phyloP scores from a whole-genome alignment of 1,284 basidiomycete species.

The Chalciporus piperatoides region DNA sequence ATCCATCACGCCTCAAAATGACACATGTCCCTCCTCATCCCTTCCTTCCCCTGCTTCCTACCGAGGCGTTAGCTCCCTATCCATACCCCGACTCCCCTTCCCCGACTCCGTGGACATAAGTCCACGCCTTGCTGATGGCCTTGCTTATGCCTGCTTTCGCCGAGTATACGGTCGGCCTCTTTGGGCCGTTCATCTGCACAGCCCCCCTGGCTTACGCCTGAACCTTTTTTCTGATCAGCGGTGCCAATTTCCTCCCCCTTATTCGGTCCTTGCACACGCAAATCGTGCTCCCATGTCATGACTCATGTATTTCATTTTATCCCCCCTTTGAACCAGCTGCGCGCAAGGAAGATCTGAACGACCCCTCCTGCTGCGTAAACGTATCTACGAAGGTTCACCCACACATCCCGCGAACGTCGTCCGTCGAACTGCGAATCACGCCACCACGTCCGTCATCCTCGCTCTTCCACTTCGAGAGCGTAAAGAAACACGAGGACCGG shows the following conservation, averaged over 20 bases:
- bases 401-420: neutral
- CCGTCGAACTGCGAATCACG: neutral
- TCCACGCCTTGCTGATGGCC: neutral
- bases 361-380: neutral
- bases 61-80: slow-evolving; percentile 11
- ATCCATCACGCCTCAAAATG: slow-evolving; percentile 15
- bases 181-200: neutral
- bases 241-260: neutral
- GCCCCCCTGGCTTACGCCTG: neutral
- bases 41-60: neutral
- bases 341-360: neutral
- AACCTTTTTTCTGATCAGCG: neutral
- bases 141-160: neutral
- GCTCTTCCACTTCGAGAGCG: neutral
- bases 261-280: neutral
- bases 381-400: neutral
- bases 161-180: neutral
- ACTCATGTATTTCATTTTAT: neutral
- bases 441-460: neutral
- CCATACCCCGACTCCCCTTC: neutral
- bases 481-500: neutral
- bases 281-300: neutral
- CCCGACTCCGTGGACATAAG: slow-evolving; percentile 30
- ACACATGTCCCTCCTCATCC: neutral
- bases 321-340: too few species aligned